phyloP scores from a whole-genome alignment of 768 basidiomycete species.

The Termitomyces sp. region DNA sequence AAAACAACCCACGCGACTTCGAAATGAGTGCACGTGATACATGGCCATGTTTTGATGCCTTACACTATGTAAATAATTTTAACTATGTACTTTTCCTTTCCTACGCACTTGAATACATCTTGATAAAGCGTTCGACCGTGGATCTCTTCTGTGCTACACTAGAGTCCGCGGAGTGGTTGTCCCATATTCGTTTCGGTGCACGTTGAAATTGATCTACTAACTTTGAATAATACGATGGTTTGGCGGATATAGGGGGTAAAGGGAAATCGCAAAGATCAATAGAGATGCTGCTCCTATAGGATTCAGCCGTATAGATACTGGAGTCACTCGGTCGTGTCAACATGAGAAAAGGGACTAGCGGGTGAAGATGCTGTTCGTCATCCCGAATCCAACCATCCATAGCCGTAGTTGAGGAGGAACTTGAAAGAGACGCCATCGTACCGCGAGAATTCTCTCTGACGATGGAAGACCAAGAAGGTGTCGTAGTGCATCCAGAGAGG shows the following conservation, averaged over 20 bases:
- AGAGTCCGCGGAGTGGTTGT: conserved; percentile 14
- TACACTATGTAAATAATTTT: too few species aligned
- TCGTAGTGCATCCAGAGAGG: conserved; percentile 1
- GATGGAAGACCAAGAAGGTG: conserved; percentile 16
- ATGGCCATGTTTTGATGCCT: too few species aligned
- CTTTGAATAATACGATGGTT: conserved; percentile 17
- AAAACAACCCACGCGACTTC: neutral
- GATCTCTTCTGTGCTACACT: conserved; percentile 18
- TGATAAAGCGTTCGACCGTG: conserved; percentile 22
- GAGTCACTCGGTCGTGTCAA: conserved; percentile 34
- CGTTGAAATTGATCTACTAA: conserved; percentile 16
- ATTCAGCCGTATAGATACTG: conserved; percentile 29
- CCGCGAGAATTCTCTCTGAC: conserved; percentile 15
- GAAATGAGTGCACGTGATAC: neutral
- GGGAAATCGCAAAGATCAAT: conserved; percentile 47
- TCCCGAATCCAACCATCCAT: conserved; percentile 14
- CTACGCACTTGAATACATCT: conserved; percentile 19
- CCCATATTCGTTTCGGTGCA: conserved; percentile 16
- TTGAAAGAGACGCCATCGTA: conserved; percentile 16
- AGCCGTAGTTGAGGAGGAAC: conserved; percentile 11
- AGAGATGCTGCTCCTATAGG: conserved; percentile 35
- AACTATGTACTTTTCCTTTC: neutral
- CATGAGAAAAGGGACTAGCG: conserved; percentile 25
- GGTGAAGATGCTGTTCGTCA: conserved; percentile 13
- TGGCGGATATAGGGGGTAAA: conserved; percentile 31